phyloP scores from a whole-genome alignment of 306 rosid genomes.

The Corylus americana region DNA sequence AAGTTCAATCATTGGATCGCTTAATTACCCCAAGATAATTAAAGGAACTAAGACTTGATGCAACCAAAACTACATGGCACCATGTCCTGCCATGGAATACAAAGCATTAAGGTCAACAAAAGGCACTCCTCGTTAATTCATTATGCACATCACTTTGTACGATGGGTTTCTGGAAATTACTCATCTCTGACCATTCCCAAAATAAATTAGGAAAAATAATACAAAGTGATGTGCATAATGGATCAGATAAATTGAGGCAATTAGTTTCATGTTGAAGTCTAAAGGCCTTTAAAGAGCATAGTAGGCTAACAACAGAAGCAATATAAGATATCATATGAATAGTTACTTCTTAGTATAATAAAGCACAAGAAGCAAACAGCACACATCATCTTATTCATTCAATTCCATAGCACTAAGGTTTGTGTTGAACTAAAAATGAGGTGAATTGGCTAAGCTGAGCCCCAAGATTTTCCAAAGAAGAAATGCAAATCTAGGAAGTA shows the following conservation, averaged over 20 bases:
- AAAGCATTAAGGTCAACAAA: neutral
- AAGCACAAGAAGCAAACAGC: neutral
- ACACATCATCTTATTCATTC: neutral
- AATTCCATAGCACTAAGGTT: neutral
- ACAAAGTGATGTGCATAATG: neutral
- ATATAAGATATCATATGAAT: neutral
- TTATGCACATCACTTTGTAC: neutral
- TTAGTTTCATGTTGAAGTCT: neutral
- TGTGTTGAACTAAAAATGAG: slow-evolving; percentile 9
- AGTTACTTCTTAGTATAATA: neutral
- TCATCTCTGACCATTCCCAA: neutral
- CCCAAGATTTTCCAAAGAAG: slow-evolving; percentile 15
- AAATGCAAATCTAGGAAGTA: slow-evolving; percentile 16
- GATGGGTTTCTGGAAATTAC: neutral
- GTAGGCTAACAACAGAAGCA: neutral
- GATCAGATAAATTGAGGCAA: neutral
- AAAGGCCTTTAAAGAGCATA: neutral
- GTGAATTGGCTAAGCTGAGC: slow-evolving; percentile 8
- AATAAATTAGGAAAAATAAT: neutral
- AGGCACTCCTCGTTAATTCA: neutral
- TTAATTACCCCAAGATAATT: neutral
- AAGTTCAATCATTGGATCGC: neutral
- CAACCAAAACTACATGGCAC: neutral
- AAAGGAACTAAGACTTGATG: neutral
- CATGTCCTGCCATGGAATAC: neutral